Evolutionary conservation across 164 flowering plant species (phyloP).

Genomic region (Piper longum): DNA sequence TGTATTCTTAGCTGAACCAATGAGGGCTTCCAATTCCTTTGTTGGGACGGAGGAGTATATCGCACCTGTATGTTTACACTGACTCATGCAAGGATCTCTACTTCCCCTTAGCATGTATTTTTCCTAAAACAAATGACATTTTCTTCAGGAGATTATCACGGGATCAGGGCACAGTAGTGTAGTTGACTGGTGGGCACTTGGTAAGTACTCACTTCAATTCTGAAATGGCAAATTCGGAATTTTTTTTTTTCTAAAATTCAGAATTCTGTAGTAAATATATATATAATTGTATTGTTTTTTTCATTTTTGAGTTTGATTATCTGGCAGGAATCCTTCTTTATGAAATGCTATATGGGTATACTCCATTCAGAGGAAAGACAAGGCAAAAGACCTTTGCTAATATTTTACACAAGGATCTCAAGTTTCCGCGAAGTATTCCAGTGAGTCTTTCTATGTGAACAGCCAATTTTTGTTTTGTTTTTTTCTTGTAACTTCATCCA

Average conservation of each 20-base stretch:
- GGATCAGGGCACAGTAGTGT: slow-evolving; percentile 98
- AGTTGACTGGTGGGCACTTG: slow-evolving; percentile 85
- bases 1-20: slow-evolving; percentile 90
- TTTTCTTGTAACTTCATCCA: no score
- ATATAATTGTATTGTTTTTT: no score
- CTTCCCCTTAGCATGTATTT: not conserved
- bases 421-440: slow-evolving; percentile 53
- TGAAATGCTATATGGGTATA: slow-evolving; percentile 93
- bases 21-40: slow-evolving; percentile 96
- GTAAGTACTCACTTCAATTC: slow-evolving; percentile 26
- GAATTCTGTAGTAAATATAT: no score
- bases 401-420: slow-evolving; percentile 77
- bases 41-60: slow-evolving; percentile 99
- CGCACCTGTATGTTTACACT: slow-evolving; percentile 62
- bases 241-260: no score
- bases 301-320: not conserved
- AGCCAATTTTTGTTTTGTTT: no score
- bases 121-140: not conserved
- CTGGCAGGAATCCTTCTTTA: slow-evolving; percentile 75
- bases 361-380: slow-evolving; percentile 95
- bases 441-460: slow-evolving; percentile 20
- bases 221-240: not conserved
- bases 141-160: slow-evolving; percentile 65
- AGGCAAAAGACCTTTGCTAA: slow-evolving; percentile 93
- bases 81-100: not conserved